Evolutionary conservation across 768 basidiomycete species (phyloP), one percentile per base, ranked within the genome.

Genomic region (Leccinum imitatum): DNA sequence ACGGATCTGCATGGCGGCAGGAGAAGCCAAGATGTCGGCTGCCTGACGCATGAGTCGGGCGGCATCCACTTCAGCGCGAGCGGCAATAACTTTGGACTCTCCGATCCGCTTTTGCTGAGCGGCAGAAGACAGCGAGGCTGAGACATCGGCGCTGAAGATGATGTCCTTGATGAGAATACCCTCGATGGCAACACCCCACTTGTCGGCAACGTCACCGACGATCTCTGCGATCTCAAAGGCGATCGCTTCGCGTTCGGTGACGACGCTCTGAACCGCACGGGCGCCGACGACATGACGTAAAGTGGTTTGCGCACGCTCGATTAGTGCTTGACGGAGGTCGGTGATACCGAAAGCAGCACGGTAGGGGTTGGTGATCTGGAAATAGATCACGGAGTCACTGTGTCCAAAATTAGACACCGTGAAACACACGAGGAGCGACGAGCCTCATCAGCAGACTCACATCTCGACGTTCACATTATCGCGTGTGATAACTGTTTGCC

Each of bases 31-130:
- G 68, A 96, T 97, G 75, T 97, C 95, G 56, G 95, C 95, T 13
- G 95, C 95, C 74, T 96, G 93, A 61, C 95, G 84, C 95, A 98
- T 98, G 72, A 98, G 84, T 67, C 93, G 85, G 27, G 95, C 94
- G 37, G 94, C 81, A 73, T 97, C 95, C 65, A 98, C 95, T 78
- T 97, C 95, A 14, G 95, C 96, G 59, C 94, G 86, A 1, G 94
- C 95, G 56, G 93, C 93, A 67, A 97, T 96, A 72, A 96, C 92
- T 77, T 98, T 98, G 69, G 87, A 87, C 78, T 98, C 96, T 76
- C 95, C 96, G 60, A 98, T 87, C 61, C 96, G 85, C 84, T 97
- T 97, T 77, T 96, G 94, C 71, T 97, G 95, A 19, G 96, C 96
- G 39, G 96, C 96, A 63, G 90, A 91, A 13, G 94, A 96, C 53